phyloP scores from a whole-genome alignment of 2,329 filamentous ascomycete genomes.

The Alternaria hordeiaustralica region DNA sequence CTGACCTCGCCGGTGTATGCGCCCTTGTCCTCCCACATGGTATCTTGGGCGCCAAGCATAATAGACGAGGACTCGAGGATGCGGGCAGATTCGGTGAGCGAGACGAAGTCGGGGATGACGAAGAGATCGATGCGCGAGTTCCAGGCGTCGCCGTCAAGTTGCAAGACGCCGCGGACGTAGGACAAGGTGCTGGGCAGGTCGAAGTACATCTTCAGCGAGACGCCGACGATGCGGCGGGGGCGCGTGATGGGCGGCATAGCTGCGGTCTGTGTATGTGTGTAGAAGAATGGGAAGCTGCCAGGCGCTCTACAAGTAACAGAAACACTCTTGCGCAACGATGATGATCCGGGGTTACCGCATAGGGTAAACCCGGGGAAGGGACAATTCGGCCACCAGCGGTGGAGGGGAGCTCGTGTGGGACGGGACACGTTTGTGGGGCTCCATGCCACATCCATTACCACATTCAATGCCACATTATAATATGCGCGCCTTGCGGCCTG shows the following conservation, averaged over 20 bases:
- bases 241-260: conserved; percentile 41
- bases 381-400: neutral
- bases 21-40: conserved; percentile 71
- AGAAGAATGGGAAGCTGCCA: no score
- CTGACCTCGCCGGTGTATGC: conserved; percentile 82
- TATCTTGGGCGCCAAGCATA: conserved; percentile 77
- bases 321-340: neutral
- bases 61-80: conserved; percentile 61
- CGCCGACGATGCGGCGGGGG: conserved; percentile 71
- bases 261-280: neutral
- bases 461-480: conserved; percentile 7
- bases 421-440: conserved; percentile 8
- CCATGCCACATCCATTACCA: conserved; percentile 3
- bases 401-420: conserved; percentile 4
- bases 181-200: conserved; percentile 66
- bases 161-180: conserved; percentile 53
- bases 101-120: conserved; percentile 78
- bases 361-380: conserved; percentile 2
- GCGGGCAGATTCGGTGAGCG: conserved; percentile 62
- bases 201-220: conserved; percentile 84
- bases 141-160: conserved; percentile 59
- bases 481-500: neutral
- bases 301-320: no score
- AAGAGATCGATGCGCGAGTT: conserved; percentile 71
- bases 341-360: conserved; percentile 7